Base-by-base conservation (phyloP, 1,284 basidiomycete species). In the Microbotryum intermedium region DNA sequence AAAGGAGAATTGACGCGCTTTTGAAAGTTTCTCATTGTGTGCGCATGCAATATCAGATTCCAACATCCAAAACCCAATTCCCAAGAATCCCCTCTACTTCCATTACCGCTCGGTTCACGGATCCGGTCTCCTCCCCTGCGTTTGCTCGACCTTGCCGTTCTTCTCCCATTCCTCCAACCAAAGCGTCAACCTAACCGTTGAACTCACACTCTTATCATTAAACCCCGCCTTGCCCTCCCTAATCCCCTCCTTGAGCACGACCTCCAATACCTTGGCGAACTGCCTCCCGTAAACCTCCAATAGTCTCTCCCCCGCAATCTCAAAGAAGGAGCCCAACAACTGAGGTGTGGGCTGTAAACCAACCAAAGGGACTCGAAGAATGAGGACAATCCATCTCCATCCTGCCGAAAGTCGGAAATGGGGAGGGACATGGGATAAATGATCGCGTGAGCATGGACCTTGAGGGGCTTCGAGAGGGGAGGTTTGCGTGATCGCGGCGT, bases 401-500 rank as follows among this genome's bases (percentile, higher is more conserved):
- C 76, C 73, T 80, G 82, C 55, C 79, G 82, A 44, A 79, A 85
- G 57, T 79, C 81, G 50, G 80, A 78, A 89, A 60, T 80, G 25
- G 69, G 75, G 66, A 82, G 82, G 72, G 83, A 85, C 21, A 70
- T 66, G 26, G 70, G 64, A 3, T 73, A 74, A 21, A 69, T 66
- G 3, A 72, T 73, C 6, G 65, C 55, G 60, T n/a, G n/a, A 71
- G 58, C 18, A 73, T 20, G 34, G 72, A 65, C 46, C 71, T 68
- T 55, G 76, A 48, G 55, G 77, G 4, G n/a, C 72, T 59, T 8
- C 62, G 60, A 53, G 75, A 57, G 39, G 76, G 6, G 66, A 74
- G 11, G 77, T 77, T 64, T 79, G 80, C 45, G 93, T 74, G 58
- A 95, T 82, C 9, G 85, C 81, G 73, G 90, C 90, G 77, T 95